phyloP scores from a whole-genome alignment of 306 rosid species.

The Vicia faba region DNA sequence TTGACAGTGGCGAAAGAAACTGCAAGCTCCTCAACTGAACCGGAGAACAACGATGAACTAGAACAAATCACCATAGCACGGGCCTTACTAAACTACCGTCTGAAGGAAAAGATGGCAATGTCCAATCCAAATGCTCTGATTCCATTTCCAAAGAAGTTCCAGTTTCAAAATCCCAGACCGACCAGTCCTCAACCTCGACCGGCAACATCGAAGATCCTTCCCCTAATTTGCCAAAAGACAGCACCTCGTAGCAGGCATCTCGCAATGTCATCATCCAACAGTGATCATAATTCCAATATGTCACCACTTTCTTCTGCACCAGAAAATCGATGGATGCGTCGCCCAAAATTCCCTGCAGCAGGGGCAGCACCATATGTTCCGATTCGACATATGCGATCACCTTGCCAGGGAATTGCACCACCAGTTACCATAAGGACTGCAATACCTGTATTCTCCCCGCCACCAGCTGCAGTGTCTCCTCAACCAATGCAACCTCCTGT shows the following conservation, averaged over 20 bases:
- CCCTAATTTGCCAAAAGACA: slow-evolving; percentile 73
- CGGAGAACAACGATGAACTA: slow-evolving; percentile 81
- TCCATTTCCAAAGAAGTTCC: slow-evolving; percentile 75
- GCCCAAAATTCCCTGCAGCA: slow-evolving; percentile 71
- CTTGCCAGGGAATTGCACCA: slow-evolving; percentile 88
- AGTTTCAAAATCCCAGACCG: slow-evolving; percentile 71
- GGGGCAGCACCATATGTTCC: slow-evolving; percentile 92
- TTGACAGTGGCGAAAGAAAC: slow-evolving; percentile 88
- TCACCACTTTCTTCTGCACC: slow-evolving; percentile 38
- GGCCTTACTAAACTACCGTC: slow-evolving; percentile 72
- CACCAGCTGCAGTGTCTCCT: slow-evolving; percentile 51
- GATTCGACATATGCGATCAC: slow-evolving; percentile 68
- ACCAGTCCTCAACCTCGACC: slow-evolving; percentile 84
- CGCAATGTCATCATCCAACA: slow-evolving; percentile 31
- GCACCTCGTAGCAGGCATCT: slow-evolving; percentile 55
- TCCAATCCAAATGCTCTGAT: slow-evolving; percentile 67
- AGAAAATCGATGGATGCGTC: slow-evolving; percentile 60
- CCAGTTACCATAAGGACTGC: slow-evolving; percentile 85
- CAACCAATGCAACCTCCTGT: slow-evolving; percentile 57
- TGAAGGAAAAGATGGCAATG: slow-evolving; percentile 78
- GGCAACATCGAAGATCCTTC: slow-evolving; percentile 87
- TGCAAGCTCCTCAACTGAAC: slow-evolving; percentile 83
- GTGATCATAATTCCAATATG: slow-evolving; percentile 41
- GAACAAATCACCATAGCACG: slow-evolving; percentile 96
- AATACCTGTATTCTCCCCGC: slow-evolving; percentile 85